These are phyloP conservation scores for Crithidia acanthocephali DNA, from an alignment of 208 protist genomes.

Conservation along the genomic window DNA sequence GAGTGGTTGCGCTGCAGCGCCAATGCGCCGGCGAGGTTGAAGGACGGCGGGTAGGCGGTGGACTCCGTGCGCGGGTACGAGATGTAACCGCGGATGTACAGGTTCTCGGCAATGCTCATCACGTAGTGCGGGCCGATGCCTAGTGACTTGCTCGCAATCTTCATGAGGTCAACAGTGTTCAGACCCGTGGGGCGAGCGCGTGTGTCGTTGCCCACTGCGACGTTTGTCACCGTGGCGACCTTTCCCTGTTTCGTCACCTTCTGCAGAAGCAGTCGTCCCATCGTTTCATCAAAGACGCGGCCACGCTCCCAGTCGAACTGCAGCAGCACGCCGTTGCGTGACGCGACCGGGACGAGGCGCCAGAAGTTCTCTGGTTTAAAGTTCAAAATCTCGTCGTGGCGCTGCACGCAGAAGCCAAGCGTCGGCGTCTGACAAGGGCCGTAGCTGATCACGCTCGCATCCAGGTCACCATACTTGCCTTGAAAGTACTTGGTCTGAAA, in stretches of 20 bases:
- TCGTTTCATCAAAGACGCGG: constrained; percentile 90
- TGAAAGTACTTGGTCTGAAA: constrained; percentile 94
- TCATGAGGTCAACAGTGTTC: constrained; percentile 97
- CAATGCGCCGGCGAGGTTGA: constrained; percentile 80
- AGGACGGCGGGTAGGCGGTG: constrained; percentile 92
- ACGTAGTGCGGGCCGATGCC: constrained; percentile 91
- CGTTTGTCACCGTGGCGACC: constrained; percentile 66
- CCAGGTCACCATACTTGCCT: constrained; percentile 90
- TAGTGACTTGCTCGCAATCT: constrained; percentile 82
- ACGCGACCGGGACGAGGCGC: constrained; percentile 70
- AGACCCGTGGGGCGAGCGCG: constrained; percentile 83
- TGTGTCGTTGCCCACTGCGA: constrained; percentile 63
- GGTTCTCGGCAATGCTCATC: constrained; percentile 95
- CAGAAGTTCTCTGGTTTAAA: constrained; percentile 94
- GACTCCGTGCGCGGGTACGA: constrained; percentile 98
- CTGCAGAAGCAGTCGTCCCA: constrained; percentile 75
- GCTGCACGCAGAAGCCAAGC: constrained; percentile 93
- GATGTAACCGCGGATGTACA: constrained; percentile 98
- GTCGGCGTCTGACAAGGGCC: constrained; percentile 98
- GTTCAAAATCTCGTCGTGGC: constrained; percentile 92
- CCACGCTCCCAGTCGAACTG: constrained; percentile 91
- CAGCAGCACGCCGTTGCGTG: constrained; percentile 63
- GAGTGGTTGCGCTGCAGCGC: constrained; percentile 56
- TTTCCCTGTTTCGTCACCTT: constrained; percentile 55
- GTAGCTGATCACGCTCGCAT: constrained; percentile 93